Percentiles rank a stretch among this genome's conserved stretches.
Evolutionary conservation across 2,329 filamentous ascomycete species (phyloP).

Genomic region (Colletotrichum tropicale): DNA sequence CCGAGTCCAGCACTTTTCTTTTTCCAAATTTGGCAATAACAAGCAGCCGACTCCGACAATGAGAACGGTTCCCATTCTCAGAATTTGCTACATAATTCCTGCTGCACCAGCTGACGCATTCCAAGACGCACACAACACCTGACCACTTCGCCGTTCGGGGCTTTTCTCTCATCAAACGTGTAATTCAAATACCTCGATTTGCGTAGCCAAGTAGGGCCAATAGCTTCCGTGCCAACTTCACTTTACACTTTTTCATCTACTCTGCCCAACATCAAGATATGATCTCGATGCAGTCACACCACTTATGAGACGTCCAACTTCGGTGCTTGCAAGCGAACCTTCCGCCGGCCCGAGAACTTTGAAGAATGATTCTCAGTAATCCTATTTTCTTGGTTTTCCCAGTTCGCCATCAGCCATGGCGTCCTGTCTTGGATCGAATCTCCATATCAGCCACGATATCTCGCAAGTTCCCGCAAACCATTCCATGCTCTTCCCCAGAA

Average conservation of each 20-base stretch:
- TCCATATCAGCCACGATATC: background rate
- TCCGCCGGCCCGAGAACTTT: background rate
- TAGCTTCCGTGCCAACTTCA: background rate
- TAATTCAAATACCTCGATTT: background rate
- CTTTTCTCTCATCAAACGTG: background rate
- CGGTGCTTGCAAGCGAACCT: background rate
- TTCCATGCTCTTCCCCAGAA: background rate
- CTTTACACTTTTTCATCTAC: background rate
- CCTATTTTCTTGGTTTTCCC: constrained; percentile 2
- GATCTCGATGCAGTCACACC: background rate
- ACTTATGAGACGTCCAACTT: background rate
- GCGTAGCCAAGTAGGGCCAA: background rate
- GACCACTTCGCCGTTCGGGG: background rate
- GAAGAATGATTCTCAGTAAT: constrained; percentile 5
- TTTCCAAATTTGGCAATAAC: background rate
- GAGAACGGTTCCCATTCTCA: background rate
- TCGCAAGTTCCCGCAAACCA: background rate
- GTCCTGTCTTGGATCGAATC: background rate
- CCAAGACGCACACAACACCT: background rate
- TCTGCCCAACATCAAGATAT: background rate
- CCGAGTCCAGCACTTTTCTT: background rate
- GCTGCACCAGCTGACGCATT: background rate
- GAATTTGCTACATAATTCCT: background rate
- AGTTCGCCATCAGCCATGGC: background rate
- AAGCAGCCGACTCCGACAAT: background rate